Base-by-base conservation (phyloP, 208 protist genomes). In the Acanthamoeba divionensis region DNA sequence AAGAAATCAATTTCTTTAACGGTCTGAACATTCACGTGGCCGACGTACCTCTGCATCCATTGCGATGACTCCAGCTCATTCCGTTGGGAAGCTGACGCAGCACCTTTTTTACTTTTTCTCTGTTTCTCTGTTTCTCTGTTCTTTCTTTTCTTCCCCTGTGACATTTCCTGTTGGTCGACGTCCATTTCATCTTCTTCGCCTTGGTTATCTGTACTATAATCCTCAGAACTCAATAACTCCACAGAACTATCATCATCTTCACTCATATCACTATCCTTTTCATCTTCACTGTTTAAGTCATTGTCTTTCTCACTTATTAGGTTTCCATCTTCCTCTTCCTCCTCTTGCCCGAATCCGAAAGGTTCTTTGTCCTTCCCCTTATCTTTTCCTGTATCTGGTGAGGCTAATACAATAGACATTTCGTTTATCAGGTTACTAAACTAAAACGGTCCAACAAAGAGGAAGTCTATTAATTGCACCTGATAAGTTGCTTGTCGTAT, bases 1-100 rank as follows among this genome's bases (percentile, higher is more conserved):
- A 85, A 65, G 36, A 55, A 85, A 33, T 65, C 65, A 33, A 85
- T 33, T 41, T 85, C 75, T 36, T 85, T 85, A 36, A 85, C 48
- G 45, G 75, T 85, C 18, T 36, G 50, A 26, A 63, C 44, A 55
- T 85, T 85, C 12, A 57, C 52, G 31, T 85, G 75, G 45, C 75
- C 75, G 36, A 38, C 63, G 41, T 38, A 71, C 63, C 0, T 71
- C 63, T 3, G 63, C 15, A 10, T 71, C 21, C 21, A 31, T 38
- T 71, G 63, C 12, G 2, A 29, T 4, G 29, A 12, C 21, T 1
- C 2, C 26, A 10, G 12, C 26, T 48, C 63, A 36, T 38, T 15
- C 41, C 29, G 36, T 44, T n/a, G 38, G 69, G 29, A 65, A 29
- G 4, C 8, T 26, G 63, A 24, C 26, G 52, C 52, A 57, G 52